Evolutionary conservation across 176 grass and related monocot genomes (phyloP).

Genomic region (Secale cereale): DNA sequence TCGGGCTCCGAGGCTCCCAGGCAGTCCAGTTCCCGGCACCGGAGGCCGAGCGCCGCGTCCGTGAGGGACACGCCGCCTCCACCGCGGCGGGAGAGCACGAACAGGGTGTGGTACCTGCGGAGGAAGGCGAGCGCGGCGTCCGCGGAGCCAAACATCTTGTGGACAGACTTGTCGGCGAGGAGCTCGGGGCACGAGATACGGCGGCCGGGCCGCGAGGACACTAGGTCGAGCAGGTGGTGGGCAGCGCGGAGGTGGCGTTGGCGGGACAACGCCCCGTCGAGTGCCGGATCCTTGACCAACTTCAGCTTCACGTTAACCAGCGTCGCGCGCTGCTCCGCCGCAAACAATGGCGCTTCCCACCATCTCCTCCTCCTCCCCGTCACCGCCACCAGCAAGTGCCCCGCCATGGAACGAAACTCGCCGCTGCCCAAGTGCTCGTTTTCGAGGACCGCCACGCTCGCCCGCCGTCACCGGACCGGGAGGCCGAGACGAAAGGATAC

Average conservation of each 20-base stretch:
- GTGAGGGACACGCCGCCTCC: constrained; percentile 46
- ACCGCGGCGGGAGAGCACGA: not conserved
- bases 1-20: constrained; percentile 36
- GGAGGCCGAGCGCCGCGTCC: constrained; percentile 43
- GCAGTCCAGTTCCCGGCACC: constrained; percentile 37
- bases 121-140: constrained; percentile 38
- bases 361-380: constrained; percentile 24
- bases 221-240: constrained; percentile 76
- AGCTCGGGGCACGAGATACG: constrained; percentile 34
- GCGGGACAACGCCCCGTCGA: constrained; percentile 45
- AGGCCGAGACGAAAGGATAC: not conserved
- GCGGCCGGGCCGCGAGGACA: constrained; percentile 37
- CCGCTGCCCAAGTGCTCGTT: not conserved
- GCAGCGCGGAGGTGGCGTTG: constrained; percentile 59
- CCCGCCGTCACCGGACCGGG: not conserved
- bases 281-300: constrained; percentile 61
- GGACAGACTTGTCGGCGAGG: constrained; percentile 27
- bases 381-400: constrained; percentile 4
- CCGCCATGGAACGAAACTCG: constrained; percentile 14
- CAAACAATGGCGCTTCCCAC: constrained; percentile 24
- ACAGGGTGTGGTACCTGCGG: constrained; percentile 47
- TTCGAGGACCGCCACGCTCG: not conserved
- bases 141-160: constrained; percentile 21
- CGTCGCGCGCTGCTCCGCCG: constrained; percentile 47
- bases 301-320: constrained; percentile 68